phyloP scores from a whole-genome alignment of 306 rosid species.

The Quercus wislizeni region DNA sequence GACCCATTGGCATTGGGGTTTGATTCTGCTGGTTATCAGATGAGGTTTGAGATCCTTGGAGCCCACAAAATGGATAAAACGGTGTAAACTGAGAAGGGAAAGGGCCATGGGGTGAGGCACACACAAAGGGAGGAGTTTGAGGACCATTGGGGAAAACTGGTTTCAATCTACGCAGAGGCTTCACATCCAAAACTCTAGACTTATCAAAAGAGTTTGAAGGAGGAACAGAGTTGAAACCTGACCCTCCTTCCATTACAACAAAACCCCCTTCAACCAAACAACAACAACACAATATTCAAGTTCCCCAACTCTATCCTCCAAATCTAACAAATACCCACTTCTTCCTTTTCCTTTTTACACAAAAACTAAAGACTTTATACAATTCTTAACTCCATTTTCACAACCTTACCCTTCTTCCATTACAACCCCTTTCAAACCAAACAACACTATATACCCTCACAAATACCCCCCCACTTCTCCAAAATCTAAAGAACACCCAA shows the following conservation, averaged over 20 bases:
- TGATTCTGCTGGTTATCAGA: slow-evolving; percentile 17
- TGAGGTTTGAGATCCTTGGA: slow-evolving; percentile 28
- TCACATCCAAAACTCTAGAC: slow-evolving; percentile 55
- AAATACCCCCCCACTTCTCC: not conserved
- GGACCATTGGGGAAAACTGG: slow-evolving; percentile 44
- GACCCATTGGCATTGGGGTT: slow-evolving; percentile 10
- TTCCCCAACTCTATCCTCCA: slow-evolving; percentile 3
- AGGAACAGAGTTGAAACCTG: slow-evolving; percentile 40
- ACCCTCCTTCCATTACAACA: slow-evolving; percentile 49
- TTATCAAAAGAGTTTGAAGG: slow-evolving; percentile 47
- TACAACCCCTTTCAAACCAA: not conserved
- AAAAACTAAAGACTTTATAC: not conserved
- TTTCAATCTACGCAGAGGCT: slow-evolving; percentile 53
- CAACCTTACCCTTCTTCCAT: not conserved
- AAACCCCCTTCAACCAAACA: slow-evolving; percentile 17
- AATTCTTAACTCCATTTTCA: slow-evolving; percentile 13
- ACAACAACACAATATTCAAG: not conserved
- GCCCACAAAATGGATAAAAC: slow-evolving; percentile 36
- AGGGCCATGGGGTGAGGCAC: slow-evolving; percentile 11
- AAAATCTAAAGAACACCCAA: not conserved
- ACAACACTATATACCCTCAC: not conserved
- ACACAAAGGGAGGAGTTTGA: slow-evolving; percentile 28
- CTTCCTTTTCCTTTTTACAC: not conserved
- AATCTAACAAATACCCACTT: slow-evolving; percentile 2
- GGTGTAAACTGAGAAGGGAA: slow-evolving; percentile 53